phyloP scores from a whole-genome alignment of 1,284 basidiomycete species.

The Ustilago cynodontis region DNA sequence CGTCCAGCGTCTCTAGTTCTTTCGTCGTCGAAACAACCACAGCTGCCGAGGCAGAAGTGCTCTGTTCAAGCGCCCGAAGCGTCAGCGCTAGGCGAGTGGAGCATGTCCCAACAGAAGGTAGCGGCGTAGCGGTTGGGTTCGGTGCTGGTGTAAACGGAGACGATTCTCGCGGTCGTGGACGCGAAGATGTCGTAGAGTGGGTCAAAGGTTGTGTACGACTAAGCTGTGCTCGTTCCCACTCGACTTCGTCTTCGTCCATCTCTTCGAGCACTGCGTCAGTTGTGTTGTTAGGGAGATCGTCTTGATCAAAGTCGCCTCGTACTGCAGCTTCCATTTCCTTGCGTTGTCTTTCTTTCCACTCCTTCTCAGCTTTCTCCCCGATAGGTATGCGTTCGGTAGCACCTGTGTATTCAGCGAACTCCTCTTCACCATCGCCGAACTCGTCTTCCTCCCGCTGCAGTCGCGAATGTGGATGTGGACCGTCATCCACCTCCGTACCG shows the following conservation, averaged over 20 bases:
- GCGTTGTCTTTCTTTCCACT: constrained; percentile 39
- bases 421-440: constrained; percentile 61
- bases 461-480: constrained; percentile 59
- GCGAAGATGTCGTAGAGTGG: not conserved
- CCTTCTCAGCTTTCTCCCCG: constrained; percentile 47
- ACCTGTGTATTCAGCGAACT: constrained; percentile 63
- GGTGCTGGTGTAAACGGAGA: constrained; percentile 54
- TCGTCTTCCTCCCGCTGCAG: constrained; percentile 66
- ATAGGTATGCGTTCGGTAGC: constrained; percentile 64
- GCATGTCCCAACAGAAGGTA: constrained; percentile 58
- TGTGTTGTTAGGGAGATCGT: constrained; percentile 72
- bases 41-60: constrained; percentile 29
- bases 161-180: constrained; percentile 28
- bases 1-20: constrained; percentile 41
- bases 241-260: constrained; percentile 79
- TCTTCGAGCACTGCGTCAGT: constrained; percentile 72
- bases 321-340: constrained; percentile 47
- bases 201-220: constrained; percentile 37
- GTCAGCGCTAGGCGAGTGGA: constrained; percentile 46
- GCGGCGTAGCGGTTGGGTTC: constrained; percentile 47
- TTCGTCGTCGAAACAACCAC: constrained; percentile 27
- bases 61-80: constrained; percentile 42
- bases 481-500: constrained; percentile 28
- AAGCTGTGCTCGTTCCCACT: constrained; percentile 65
- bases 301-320: constrained; percentile 39